Base-by-base conservation (phyloP, 176 grass and related monocot genomes). In the Musa troglodytarum region DNA sequence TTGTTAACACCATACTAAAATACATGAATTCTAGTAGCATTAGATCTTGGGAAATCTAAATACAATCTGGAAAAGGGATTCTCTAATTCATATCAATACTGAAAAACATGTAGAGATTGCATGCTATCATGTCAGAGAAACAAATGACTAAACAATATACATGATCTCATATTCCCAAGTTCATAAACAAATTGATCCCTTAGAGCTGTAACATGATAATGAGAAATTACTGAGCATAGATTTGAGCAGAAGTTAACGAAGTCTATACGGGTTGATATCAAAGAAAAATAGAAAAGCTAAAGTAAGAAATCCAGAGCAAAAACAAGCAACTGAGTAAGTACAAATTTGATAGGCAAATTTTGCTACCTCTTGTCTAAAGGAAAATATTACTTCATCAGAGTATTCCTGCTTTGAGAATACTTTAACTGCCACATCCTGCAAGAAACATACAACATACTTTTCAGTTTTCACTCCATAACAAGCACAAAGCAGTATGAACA, bases 381-480 rank as follows among this genome's bases (percentile, higher is more conserved):
- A 25, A 51, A 89, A 85, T 85, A 99, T 92, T 68, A 95, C 65
- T 65, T 99, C 96, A 49, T 95, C 96, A 0, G 96, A 99, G 88
- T 99, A 99, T 86, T 95, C 88, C 69, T 99, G 88, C 65, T 83
- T 99, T 20, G 96, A 99, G 80, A 99, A 95, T 77, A 99, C 88
- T 93, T 99, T 99, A 76, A 95, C 96, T 79, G 86, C 95, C 66
- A 99, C 96, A 92, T 99, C 96, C 96, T 99, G 81, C 69, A 55
- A 78, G 16, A 29, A 57, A 74, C 11, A 58, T 17, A 55, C 6
- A 1, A 52, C 7, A 1, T 20, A 21, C 23, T 70, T 50, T 50
- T 50, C 17, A 52, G 58, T 62, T 62, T 62, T 62, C 0, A n/a
- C 22, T 50, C 43, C 29, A 50, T 70, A 70, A 49, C 43, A 70